These are phyloP conservation scores for Yamadazyma diddensiae DNA, from an alignment of 1,139 yeast species.

Conservation along the genomic window DNA sequence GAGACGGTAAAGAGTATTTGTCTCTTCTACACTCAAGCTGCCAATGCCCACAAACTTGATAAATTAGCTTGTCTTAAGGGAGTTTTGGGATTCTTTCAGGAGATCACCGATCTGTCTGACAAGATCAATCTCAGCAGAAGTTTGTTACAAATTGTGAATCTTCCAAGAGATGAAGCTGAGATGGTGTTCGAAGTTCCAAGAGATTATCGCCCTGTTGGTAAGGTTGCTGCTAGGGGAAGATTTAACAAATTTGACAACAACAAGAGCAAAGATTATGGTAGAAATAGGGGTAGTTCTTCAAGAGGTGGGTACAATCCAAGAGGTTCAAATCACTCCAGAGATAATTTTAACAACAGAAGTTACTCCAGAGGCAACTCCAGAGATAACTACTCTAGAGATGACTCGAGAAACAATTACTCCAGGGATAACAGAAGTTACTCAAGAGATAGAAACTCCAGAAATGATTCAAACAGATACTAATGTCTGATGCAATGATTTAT, in stretches of 20 bases:
- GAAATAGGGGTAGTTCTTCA: slow-evolving; percentile 2
- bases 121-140: slow-evolving; percentile 7
- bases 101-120: slow-evolving; percentile 6
- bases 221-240: slow-evolving; percentile 1
- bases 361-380: slow-evolving; percentile 4
- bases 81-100: slow-evolving; percentile 8
- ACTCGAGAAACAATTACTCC: slow-evolving; percentile 2
- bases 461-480: slow-evolving; percentile 3
- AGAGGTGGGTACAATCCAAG: not conserved
- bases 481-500: no score
- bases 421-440: not conserved
- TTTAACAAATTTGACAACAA: slow-evolving; percentile 5
- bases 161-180: slow-evolving; percentile 17
- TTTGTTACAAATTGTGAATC: slow-evolving; percentile 10
- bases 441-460: slow-evolving; percentile 1
- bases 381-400: slow-evolving; percentile 1
- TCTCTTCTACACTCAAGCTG: slow-evolving; percentile 31
- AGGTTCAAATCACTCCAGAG: slow-evolving; percentile 36
- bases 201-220: slow-evolving; percentile 12
- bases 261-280: slow-evolving; percentile 5
- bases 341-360: slow-evolving; percentile 28
- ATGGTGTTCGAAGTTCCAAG: slow-evolving; percentile 22
- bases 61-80: slow-evolving; percentile 8
- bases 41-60: slow-evolving; percentile 24
- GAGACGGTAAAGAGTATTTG: slow-evolving; percentile 25